Conservation (phyloP, 495 filamentous ascomycete species). For the Collariella sp. region DNA sequence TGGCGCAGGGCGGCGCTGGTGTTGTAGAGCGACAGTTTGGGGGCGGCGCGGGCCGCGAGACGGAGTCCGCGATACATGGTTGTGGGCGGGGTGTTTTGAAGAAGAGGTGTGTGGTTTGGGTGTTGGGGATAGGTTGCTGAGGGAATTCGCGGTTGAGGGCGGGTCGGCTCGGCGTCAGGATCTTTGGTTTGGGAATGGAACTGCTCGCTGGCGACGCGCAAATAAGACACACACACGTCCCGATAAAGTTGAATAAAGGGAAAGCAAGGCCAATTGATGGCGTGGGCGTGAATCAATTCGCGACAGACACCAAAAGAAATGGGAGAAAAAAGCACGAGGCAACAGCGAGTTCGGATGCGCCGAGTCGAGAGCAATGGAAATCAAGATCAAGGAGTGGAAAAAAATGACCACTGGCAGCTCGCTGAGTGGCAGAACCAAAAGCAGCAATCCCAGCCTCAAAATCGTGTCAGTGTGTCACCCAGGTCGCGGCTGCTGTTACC, state of each 20-base stretch:
- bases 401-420: constrained; percentile 12
- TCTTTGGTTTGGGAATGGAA: constrained; percentile 1
- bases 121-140: background rate
- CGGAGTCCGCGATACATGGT: constrained; percentile 46
- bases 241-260: background rate
- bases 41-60: constrained; percentile 40
- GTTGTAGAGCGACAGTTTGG: constrained; percentile 21
- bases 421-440: constrained; percentile 8
- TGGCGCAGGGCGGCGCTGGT: constrained; percentile 33
- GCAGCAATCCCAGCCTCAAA: constrained; percentile 5
- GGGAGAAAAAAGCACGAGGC: background rate
- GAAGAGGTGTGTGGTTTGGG: background rate
- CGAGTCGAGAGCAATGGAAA: constrained; percentile 1
- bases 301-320: background rate
- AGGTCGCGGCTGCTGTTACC: background rate
- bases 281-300: background rate
- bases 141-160: constrained; percentile 8
- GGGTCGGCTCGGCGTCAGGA: constrained; percentile 7
- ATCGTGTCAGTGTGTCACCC: background rate
- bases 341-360: background rate
- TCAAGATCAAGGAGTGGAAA: constrained; percentile 4
- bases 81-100: constrained; percentile 11
- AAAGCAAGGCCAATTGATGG: background rate
- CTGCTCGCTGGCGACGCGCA: background rate
- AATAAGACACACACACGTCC: background rate